phyloP scores from a whole-genome alignment of 768 basidiomycete genomes.

The Leucogyrophana mollusca region DNA sequence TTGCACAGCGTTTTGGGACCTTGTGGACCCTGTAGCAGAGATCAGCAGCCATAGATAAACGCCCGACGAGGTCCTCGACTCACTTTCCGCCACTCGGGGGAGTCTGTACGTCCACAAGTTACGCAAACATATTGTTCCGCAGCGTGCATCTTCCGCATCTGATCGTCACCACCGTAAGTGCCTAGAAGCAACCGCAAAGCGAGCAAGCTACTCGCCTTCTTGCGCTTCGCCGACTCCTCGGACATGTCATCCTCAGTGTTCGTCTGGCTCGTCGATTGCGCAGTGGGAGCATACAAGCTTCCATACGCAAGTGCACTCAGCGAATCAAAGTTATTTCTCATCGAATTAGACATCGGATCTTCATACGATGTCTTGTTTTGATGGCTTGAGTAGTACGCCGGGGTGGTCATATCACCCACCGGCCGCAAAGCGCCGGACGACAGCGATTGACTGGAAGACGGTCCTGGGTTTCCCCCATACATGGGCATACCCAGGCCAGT shows the following conservation, averaged over 20 bases:
- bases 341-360: constrained; percentile 10
- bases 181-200: neutral
- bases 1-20: constrained; percentile 99
- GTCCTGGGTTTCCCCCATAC: constrained; percentile 17
- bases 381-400: constrained; percentile 20
- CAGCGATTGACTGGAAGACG: constrained; percentile 26
- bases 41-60: constrained; percentile 14
- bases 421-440: constrained; percentile 12
- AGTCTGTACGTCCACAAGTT: constrained; percentile 92
- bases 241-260: constrained; percentile 38
- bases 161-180: neutral
- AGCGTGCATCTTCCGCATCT: constrained; percentile 39
- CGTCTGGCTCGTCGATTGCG: constrained; percentile 10
- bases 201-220: constrained; percentile 46
- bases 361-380: constrained; percentile 12
- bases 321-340: constrained; percentile 17
- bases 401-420: constrained; percentile 13
- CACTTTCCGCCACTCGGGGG: constrained; percentile 96
- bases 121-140: constrained; percentile 82
- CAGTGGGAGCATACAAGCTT: constrained; percentile 14
- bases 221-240: constrained; percentile 58
- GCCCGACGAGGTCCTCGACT: neutral
- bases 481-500: constrained; percentile 20
- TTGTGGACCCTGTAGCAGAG: constrained; percentile 65
- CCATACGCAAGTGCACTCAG: constrained; percentile 13